Base-by-base conservation (phyloP, 495 filamentous ascomycete genomes). In the Mytilinidion resinicola region DNA sequence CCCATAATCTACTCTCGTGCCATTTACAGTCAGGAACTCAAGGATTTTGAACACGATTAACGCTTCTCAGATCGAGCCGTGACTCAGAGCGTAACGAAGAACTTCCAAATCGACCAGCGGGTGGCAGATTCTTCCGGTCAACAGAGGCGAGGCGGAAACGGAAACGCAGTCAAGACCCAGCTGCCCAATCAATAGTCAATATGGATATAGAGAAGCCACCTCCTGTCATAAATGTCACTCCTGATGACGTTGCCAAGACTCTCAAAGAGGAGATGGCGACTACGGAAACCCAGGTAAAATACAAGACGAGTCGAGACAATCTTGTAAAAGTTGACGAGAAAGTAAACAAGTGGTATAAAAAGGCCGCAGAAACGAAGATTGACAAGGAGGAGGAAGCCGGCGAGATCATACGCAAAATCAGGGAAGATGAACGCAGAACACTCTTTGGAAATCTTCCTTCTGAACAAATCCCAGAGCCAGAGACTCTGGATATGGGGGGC, bases 401-500 rank as follows among this genome's bases (percentile, higher is more conserved):
- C n/a, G 15, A 49, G 10, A 69, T 74, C 50, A 25, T 72, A 9
- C 44, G 50, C 19, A 55, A 49, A 35, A 58, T 74, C 43, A 60
- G 71, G 9, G 71, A 74, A 51, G 53, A 56, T 52, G 71, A 74
- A 60, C 61, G 71, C 12, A 59, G 59, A 5, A 42, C 48, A 3
- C 47, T 67, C 9, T 74, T 70, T 42, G 71, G 71, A n/a, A 72
- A 72, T 43, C 30, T 59, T 19, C 59, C 71, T 1, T 57, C 64
- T 9, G 71, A 74, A 59, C 59, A 61, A 1, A 49, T 74, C 19
- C 71, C 71, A 15, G 63, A 53, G 0, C 51, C 55, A 0, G 20
- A 61, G 14, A 71, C 70, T 1, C 55, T 57, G 12, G 71, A 74
- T 46, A 72, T 74, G 71, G 71, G 71, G 20, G 71, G 71, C 7